Conservation (phyloP, 2,329 filamentous ascomycete species). For the Aspergillus sp. region DNA sequence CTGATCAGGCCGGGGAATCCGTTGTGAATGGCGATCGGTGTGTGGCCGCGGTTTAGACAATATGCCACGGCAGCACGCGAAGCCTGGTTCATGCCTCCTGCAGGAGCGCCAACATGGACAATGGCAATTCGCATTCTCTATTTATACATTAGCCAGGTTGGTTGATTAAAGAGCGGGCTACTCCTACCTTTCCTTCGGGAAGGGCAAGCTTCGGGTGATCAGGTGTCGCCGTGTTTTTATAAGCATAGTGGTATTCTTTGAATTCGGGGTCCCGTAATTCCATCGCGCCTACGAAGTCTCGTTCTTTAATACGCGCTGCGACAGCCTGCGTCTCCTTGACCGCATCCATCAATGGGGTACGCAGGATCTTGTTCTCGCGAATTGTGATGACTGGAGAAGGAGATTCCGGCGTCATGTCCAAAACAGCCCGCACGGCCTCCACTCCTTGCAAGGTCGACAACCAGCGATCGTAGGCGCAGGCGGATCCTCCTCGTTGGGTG, state of each 20-base stretch:
- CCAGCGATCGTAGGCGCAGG: slow-evolving; percentile 93
- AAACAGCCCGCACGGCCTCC: slow-evolving; percentile 86
- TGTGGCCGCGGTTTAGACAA: slow-evolving; percentile 88
- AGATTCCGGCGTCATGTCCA: slow-evolving; percentile 84
- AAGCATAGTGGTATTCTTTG: slow-evolving; percentile 85
- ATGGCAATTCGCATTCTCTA: slow-evolving; percentile 91
- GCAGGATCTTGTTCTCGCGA: slow-evolving; percentile 95
- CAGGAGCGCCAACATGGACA: slow-evolving; percentile 93
- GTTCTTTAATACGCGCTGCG: slow-evolving; percentile 74
- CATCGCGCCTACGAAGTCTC: slow-evolving; percentile 88
- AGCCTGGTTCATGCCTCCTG: slow-evolving; percentile 97
- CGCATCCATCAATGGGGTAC: slow-evolving; percentile 84
- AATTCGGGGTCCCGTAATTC: slow-evolving; percentile 87
- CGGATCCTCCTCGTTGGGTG: slow-evolving; percentile 91
- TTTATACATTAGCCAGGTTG: slow-evolving; percentile 21
- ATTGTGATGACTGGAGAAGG: slow-evolving; percentile 95
- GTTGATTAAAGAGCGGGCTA: not conserved
- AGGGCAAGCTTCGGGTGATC: slow-evolving; percentile 69
- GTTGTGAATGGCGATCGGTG: slow-evolving; percentile 89
- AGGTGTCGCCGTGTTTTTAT: slow-evolving; percentile 85
- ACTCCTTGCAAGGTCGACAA: slow-evolving; percentile 90
- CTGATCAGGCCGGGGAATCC: slow-evolving; percentile 92
- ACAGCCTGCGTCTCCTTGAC: slow-evolving; percentile 85
- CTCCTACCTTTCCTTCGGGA: slow-evolving; percentile 66
- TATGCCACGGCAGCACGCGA: slow-evolving; percentile 91